These are phyloP conservation scores for Metschnikowia kunwiensis DNA, from an alignment of 805 yeast species.

Conservation along the genomic window DNA sequence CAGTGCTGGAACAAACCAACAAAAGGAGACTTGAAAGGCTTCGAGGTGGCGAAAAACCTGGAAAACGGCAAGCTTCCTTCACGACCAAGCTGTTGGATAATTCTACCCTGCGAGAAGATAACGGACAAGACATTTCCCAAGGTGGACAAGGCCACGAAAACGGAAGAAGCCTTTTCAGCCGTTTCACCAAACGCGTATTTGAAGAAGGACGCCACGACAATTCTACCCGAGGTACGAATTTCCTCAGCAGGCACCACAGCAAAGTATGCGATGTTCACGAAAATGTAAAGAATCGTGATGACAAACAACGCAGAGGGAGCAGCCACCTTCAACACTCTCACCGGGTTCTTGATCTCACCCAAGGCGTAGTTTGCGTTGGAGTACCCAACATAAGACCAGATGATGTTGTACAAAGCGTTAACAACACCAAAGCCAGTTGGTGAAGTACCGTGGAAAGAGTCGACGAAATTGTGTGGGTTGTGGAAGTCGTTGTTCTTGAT, in stretches of 20 bases:
- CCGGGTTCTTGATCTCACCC: conserved; percentile 75
- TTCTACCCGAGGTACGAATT: conserved; percentile 57
- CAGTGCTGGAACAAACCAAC: conserved; percentile 76
- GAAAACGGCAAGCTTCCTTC: conserved; percentile 80
- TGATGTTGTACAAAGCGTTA: conserved; percentile 74
- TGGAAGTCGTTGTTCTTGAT: conserved; percentile 45
- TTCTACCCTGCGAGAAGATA: conserved; percentile 77
- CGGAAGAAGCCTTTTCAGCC: conserved; percentile 73
- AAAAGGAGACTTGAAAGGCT: conserved; percentile 71
- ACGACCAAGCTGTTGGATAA: conserved; percentile 75
- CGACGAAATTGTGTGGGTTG: conserved; percentile 55
- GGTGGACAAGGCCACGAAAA: conserved; percentile 77
- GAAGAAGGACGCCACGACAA: conserved; percentile 76
- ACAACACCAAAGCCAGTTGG: conserved; percentile 69
- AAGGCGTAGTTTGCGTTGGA: conserved; percentile 81
- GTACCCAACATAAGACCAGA: conserved; percentile 83
- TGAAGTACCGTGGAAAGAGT: conserved; percentile 53
- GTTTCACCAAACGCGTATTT: conserved; percentile 63
- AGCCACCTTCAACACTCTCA: conserved; percentile 62
- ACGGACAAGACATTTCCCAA: conserved; percentile 81
- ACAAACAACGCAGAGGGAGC: conserved; percentile 70
- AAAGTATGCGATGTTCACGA: conserved; percentile 75
- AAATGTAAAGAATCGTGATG: conserved; percentile 65
- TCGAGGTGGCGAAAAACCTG: conserved; percentile 63
- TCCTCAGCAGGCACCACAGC: conserved; percentile 75